Evolutionary conservation across 768 basidiomycete genomes (phyloP).

Genomic region (Brasilioporus rufonigricans): DNA sequence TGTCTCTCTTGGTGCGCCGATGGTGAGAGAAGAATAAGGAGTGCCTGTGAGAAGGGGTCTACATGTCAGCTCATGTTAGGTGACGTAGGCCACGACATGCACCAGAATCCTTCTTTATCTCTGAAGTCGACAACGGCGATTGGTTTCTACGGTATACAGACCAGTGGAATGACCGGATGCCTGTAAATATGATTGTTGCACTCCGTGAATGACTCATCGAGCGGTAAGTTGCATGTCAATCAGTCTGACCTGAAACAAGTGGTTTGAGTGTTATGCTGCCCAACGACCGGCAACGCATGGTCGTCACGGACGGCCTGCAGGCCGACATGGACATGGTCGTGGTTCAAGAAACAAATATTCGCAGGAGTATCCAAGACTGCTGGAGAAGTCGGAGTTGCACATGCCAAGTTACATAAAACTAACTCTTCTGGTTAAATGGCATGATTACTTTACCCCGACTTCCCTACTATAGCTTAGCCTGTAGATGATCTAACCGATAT

Average conservation of each 20-base stretch:
- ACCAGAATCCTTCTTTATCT: slow-evolving; percentile 27
- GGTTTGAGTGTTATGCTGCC: slow-evolving; percentile 17
- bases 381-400: slow-evolving; percentile 8
- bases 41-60: slow-evolving; percentile 34
- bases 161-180: slow-evolving; percentile 31
- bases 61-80: not conserved
- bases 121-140: slow-evolving; percentile 6
- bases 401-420: slow-evolving; percentile 27
- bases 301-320: slow-evolving; percentile 27
- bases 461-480: not conserved
- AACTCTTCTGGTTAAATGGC: not conserved
- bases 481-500: slow-evolving; percentile 15
- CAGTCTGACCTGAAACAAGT: slow-evolving; percentile 23
- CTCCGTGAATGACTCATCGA: not conserved
- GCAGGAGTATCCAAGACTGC: slow-evolving; percentile 9
- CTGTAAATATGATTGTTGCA: slow-evolving; percentile 12
- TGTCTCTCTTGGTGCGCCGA: slow-evolving; percentile 77
- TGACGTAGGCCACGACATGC: slow-evolving; percentile 2
- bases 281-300: slow-evolving; percentile 22
- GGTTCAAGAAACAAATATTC: slow-evolving; percentile 23
- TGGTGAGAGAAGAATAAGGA: slow-evolving; percentile 69
- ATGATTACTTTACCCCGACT: not conserved
- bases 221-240: not conserved
- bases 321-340: slow-evolving; percentile 32
- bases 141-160: slow-evolving; percentile 28